Conservation (phyloP, 2,329 filamentous ascomycete genomes). For the Curvularia hawaiiensis region DNA sequence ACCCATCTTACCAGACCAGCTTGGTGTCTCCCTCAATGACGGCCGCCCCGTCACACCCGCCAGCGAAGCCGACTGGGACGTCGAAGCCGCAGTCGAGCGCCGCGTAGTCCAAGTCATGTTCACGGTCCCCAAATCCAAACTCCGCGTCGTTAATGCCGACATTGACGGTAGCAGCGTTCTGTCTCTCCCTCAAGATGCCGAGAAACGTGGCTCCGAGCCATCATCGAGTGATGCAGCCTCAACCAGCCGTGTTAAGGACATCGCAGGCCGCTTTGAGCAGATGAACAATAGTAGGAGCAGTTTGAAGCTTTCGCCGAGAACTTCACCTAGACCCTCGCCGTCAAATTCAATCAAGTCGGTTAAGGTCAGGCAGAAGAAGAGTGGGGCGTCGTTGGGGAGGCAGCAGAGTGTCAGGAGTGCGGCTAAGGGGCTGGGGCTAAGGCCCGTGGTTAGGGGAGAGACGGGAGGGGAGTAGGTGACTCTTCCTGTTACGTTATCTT, state of each 20-base stretch:
- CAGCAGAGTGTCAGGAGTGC: slow-evolving; percentile 9
- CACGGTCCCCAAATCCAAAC: slow-evolving; percentile 83
- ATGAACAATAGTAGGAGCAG: slow-evolving; percentile 11
- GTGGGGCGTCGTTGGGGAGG: slow-evolving; percentile 18
- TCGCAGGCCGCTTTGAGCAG: slow-evolving; percentile 40
- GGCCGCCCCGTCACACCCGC: slow-evolving; percentile 38
- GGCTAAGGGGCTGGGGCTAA: slow-evolving; percentile 3
- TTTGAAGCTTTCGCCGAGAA: slow-evolving; percentile 14
- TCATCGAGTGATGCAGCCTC: slow-evolving; percentile 8
- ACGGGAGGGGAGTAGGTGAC: neutral
- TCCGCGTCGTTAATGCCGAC: slow-evolving; percentile 81
- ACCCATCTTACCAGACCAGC: slow-evolving; percentile 30
- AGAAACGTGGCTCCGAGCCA: slow-evolving; percentile 2
- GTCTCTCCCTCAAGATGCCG: slow-evolving; percentile 23
- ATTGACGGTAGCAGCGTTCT: slow-evolving; percentile 37
- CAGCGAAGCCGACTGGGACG: slow-evolving; percentile 57
- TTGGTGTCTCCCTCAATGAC: slow-evolving; percentile 23
- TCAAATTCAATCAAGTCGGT: slow-evolving; percentile 31
- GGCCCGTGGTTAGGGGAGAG: neutral
- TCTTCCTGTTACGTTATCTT: too few relatives aligned
- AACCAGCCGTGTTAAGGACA: slow-evolving; percentile 35
- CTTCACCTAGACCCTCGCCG: slow-evolving; percentile 25
- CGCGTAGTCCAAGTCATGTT: slow-evolving; percentile 72
- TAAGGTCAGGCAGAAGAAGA: slow-evolving; percentile 31
- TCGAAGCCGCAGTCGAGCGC: slow-evolving; percentile 54